These are phyloP conservation scores for Trichoderma guizhouense DNA, from an alignment of 2,329 filamentous ascomycete species.

Conservation along the genomic window DNA sequence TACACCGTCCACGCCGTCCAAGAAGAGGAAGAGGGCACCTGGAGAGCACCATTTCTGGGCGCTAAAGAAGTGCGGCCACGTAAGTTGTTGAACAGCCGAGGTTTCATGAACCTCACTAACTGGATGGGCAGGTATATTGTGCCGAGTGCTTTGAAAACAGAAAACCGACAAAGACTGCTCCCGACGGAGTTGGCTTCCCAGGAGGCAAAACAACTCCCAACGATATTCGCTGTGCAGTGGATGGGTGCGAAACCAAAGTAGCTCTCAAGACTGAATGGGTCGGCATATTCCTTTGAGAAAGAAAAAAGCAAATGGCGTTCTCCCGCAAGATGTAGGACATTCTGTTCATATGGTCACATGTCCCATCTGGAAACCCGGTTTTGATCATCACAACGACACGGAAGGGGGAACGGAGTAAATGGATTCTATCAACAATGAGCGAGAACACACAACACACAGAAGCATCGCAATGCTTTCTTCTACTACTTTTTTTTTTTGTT, in stretches of 20 bases:
- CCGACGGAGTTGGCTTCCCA: slow-evolving; percentile 38
- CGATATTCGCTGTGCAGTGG: slow-evolving; percentile 53
- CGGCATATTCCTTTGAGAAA: slow-evolving; percentile 53
- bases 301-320: neutral
- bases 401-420: neutral
- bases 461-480: neutral
- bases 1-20: slow-evolving; percentile 24
- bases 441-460: neutral
- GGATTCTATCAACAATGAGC: neutral
- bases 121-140: slow-evolving; percentile 55
- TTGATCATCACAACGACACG: neutral
- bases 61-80: slow-evolving; percentile 86
- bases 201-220: slow-evolving; percentile 27
- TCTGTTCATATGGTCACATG: neutral
- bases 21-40: slow-evolving; percentile 46
- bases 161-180: slow-evolving; percentile 36
- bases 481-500: neutral
- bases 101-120: neutral
- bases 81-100: slow-evolving; percentile 42
- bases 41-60: slow-evolving; percentile 89
- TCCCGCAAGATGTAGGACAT: neutral
- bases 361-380: neutral
- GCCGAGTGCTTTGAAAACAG: slow-evolving; percentile 59
- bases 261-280: slow-evolving; percentile 56
- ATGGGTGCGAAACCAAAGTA: slow-evolving; percentile 54